Evolutionary conservation across 768 basidiomycete genomes (phyloP).

Genomic region (Tylopilus felleus): DNA sequence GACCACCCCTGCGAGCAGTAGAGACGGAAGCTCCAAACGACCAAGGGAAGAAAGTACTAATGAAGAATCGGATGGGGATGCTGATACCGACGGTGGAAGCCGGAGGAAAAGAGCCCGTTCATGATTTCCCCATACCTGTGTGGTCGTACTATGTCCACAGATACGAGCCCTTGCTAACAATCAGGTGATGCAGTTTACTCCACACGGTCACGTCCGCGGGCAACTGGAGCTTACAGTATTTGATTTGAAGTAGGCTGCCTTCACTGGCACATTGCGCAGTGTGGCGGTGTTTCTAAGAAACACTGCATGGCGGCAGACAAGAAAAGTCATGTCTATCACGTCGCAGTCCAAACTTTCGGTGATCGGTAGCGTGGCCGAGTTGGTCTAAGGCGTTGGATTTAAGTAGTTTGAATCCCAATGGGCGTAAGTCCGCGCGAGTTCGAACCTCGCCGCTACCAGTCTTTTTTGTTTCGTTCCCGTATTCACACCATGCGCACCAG

Average conservation of each 20-base stretch:
- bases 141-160: too few relatives aligned
- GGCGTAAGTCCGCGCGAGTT: conserved; percentile 84
- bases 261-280: too few relatives aligned
- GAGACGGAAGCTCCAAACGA: conserved; percentile 15
- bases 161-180: too few relatives aligned
- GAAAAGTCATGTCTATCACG: background rate
- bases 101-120: conserved; percentile 15
- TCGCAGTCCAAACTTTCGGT: background rate
- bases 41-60: conserved; percentile 7
- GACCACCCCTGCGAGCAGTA: conserved; percentile 23
- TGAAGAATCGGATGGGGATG: background rate
- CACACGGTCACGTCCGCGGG: too few relatives aligned
- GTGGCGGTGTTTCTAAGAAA: too few relatives aligned
- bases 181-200: too few relatives aligned
- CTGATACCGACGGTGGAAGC: background rate
- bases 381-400: conserved; percentile 92
- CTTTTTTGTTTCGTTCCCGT: conserved; percentile 2
- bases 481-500: too few relatives aligned
- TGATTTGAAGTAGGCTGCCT: too few relatives aligned
- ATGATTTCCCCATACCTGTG: conserved; percentile 3
- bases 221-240: too few relatives aligned
- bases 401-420: conserved; percentile 78
- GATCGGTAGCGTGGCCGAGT: conserved; percentile 76
- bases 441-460: conserved; percentile 85
- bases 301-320: background rate